Evolutionary conservation across 768 basidiomycete genomes (phyloP).

Genomic region (Termitomyces heimii): DNA sequence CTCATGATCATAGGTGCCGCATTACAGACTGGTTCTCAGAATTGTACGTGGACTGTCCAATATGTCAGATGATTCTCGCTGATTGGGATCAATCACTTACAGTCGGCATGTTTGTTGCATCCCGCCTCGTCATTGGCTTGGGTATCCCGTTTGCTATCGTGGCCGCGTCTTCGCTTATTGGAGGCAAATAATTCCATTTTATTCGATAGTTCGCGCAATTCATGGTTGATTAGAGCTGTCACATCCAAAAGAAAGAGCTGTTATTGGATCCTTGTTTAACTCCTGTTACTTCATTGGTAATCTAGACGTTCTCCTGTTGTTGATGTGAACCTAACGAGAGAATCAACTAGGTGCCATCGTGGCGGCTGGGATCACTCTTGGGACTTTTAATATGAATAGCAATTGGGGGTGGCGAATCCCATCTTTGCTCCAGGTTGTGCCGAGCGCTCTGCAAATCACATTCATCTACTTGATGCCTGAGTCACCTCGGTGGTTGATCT

Average conservation of each 20-base stretch:
- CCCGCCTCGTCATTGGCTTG: constrained; percentile 51
- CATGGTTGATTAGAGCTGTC: constrained; percentile 40
- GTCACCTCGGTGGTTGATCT: constrained; percentile 60
- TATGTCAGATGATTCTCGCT: not conserved
- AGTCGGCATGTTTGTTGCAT: constrained; percentile 57
- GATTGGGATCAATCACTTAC: not conserved
- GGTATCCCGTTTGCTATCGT: constrained; percentile 59
- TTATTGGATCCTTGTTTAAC: constrained; percentile 59
- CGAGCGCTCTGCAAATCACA: constrained; percentile 44
- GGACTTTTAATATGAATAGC: constrained; percentile 52
- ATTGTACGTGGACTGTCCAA: constrained; percentile 30
- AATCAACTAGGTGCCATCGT: constrained; percentile 40
- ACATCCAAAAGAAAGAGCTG: constrained; percentile 65
- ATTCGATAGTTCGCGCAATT: not conserved
- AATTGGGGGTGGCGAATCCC: constrained; percentile 72
- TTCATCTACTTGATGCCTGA: constrained; percentile 60
- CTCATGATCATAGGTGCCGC: constrained; percentile 43
- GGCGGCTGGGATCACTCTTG: constrained; percentile 55
- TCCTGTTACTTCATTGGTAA: constrained; percentile 55
- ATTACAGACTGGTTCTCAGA: constrained; percentile 39
- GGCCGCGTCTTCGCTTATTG: constrained; percentile 60
- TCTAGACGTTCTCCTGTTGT: not conserved
- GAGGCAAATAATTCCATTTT: constrained; percentile 24
- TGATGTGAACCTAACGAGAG: not conserved
- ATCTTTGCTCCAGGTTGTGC: constrained; percentile 51